Base-by-base conservation (phyloP, 176 grass and related monocot species). In the Bolboschoenus planiculmis region DNA sequence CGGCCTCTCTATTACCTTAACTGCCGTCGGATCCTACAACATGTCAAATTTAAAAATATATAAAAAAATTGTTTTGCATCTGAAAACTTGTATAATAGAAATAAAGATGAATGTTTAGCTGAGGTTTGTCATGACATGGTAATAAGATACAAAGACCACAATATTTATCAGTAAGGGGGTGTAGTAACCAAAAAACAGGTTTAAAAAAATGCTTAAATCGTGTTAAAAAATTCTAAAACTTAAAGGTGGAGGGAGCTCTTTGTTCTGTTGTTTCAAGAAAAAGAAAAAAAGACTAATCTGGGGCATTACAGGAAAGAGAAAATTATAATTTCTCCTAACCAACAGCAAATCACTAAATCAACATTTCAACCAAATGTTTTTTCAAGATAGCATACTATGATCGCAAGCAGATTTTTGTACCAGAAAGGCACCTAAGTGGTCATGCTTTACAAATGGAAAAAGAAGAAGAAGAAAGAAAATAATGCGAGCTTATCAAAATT, bases 1-100 rank as follows among this genome's bases (percentile, higher is more conserved):
- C 5, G 84, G 43, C 75, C 96, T 95, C 76, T 99, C 96, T 80
- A 99, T 90, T 34, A 95, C 96, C 63, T 99, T 95, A 10, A 91
- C 86, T 66, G 87, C 80, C 24, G 89, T 90, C 30, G 92, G 89
- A 51, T 98, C 96, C 96, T 98, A 53, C 27, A 85, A 77, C 70
- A 82, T 46, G 16, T 6, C 66, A 16, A 23, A 27, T 23, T n/a
- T 16, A 1, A 53, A 65, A 86, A 61, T 35, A 90, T 40, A 23
- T 68, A 4, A 61, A 36, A 81, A 9, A 21, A 13, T 4, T 76
- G 3, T 35, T 59, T 59, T 47, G 56, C 36, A 68, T 23, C 16
- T 30, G 10, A 75, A 21, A 24, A 71, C 9, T 71, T 8, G 34
- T 20, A 67, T 42, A 72, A 23, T 72, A 46, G 20, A 72, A 72